These are phyloP conservation scores for Tremellales sp. DNA, from an alignment of 1,284 basidiomycete species.

Conservation along the genomic window DNA sequence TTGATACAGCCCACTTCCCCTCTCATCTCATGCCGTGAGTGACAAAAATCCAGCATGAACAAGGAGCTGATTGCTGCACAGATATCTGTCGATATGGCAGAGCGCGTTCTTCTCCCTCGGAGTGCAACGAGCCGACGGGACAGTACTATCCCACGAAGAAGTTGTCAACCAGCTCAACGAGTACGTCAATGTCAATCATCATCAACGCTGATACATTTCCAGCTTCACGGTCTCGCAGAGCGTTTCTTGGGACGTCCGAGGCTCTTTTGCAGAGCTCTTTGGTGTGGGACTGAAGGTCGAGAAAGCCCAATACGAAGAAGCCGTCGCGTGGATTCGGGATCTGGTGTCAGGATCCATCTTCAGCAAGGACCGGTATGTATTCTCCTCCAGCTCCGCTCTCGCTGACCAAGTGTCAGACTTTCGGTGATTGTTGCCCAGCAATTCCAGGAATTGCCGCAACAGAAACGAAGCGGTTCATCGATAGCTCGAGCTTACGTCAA, in stretches of 20 bases:
- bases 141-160: constrained; percentile 74
- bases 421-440: constrained; percentile 84
- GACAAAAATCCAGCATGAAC: background rate
- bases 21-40: constrained; percentile 70
- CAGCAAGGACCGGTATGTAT: constrained; percentile 68
- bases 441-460: constrained; percentile 84
- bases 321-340: constrained; percentile 84
- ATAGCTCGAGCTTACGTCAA: constrained; percentile 72
- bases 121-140: constrained; percentile 67
- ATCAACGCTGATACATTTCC: background rate
- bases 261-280: constrained; percentile 69
- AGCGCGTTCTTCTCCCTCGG: constrained; percentile 87
- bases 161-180: constrained; percentile 87
- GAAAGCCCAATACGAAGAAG: constrained; percentile 70
- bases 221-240: constrained; percentile 84
- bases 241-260: constrained; percentile 64
- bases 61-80: constrained; percentile 36
- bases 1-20: constrained; percentile 70
- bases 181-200: constrained; percentile 15
- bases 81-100: constrained; percentile 78
- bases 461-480: constrained; percentile 83
- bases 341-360: constrained; percentile 80
- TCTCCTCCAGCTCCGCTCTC: background rate
- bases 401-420: constrained; percentile 55
- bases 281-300: constrained; percentile 82